phyloP scores from a whole-genome alignment of 257 asterid genomes.

The Przewalskia tangutica region DNA sequence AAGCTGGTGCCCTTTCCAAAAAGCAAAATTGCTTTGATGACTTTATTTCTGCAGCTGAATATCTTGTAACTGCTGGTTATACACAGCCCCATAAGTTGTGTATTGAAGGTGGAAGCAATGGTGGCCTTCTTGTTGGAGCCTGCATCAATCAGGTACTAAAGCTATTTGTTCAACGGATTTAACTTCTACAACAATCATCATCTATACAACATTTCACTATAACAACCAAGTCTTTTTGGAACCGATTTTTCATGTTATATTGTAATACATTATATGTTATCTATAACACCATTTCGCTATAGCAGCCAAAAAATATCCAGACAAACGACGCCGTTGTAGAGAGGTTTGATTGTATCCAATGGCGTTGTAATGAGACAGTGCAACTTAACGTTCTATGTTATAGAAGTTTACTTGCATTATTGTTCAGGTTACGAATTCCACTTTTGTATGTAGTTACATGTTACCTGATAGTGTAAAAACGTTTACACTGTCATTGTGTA shows the following conservation, averaged over 20 bases:
- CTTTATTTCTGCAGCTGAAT: slow-evolving; percentile 68
- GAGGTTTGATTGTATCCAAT: no score
- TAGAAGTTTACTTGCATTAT: not conserved
- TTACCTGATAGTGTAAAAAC: no score
- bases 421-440: not conserved
- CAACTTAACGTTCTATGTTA: no score
- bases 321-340: no score
- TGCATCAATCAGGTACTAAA: slow-evolving; percentile 76
- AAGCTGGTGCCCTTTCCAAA: slow-evolving; percentile 69
- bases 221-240: no score
- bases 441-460: not conserved
- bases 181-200: not conserved
- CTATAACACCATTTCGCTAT: no score
- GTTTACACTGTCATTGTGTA: not conserved
- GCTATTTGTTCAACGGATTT: not conserved
- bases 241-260: no score
- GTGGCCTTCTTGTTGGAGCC: slow-evolving; percentile 93
- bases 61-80: slow-evolving; percentile 77
- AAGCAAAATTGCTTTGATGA: slow-evolving; percentile 94
- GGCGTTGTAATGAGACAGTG: no score
- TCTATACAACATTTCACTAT: no score
- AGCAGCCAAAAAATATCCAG: no score
- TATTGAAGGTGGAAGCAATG: slow-evolving; percentile 97
- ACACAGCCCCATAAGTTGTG: slow-evolving; percentile 78
- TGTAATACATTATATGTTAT: no score